phyloP scores from a whole-genome alignment of 2,329 filamentous ascomycete species.

The Aspergillus niger region DNA sequence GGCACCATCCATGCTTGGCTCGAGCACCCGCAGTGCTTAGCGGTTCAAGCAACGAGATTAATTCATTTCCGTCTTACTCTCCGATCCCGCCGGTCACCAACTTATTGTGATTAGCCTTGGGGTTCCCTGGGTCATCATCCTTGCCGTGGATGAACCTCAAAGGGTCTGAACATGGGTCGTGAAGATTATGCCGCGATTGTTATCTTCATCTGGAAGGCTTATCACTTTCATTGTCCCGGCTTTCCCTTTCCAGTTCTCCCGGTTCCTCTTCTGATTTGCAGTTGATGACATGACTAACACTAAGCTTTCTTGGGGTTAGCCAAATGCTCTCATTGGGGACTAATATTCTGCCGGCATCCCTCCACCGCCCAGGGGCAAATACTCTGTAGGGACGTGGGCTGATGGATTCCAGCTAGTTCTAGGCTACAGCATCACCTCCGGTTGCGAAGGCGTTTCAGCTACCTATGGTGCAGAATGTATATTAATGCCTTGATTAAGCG shows the following conservation, averaged over 20 bases:
- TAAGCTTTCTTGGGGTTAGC: neutral
- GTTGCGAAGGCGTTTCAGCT: neutral
- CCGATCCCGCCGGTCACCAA: neutral
- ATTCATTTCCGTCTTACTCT: neutral
- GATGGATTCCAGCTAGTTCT: neutral
- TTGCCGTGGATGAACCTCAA: neutral
- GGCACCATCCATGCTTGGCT: slow-evolving; percentile 2
- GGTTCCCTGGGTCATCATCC: neutral
- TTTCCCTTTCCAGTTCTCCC: too few species aligned
- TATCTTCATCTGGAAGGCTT: neutral
- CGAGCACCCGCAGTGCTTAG: slow-evolving; percentile 5
- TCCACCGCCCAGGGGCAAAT: neutral
- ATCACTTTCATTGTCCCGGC: neutral
- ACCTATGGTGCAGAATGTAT: neutral
- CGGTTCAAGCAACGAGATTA: neutral
- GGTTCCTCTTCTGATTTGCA: neutral
- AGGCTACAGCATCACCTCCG: neutral
- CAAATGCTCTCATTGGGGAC: neutral
- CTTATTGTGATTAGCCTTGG: neutral
- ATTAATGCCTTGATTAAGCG: neutral
- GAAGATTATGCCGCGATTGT: neutral
- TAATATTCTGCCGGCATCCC: neutral
- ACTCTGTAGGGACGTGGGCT: neutral
- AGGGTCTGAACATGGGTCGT: neutral
- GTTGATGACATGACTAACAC: neutral